Conservation (phyloP, 352 stramenopile species). For the Blastocystis sp. region DNA sequence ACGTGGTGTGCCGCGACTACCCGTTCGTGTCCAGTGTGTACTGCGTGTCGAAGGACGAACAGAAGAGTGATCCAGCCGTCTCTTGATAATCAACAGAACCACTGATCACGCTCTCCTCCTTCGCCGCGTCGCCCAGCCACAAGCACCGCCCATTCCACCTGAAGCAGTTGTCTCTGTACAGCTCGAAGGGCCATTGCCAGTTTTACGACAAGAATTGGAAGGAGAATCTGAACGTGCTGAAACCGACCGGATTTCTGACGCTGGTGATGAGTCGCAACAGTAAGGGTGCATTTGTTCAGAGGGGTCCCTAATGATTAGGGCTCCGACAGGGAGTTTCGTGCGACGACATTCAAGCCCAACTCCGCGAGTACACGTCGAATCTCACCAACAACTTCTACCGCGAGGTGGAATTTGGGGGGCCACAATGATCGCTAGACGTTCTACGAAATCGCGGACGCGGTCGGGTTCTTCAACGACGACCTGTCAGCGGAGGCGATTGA, state of each 20-base stretch:
- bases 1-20: constrained; percentile 65
- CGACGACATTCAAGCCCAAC: neutral
- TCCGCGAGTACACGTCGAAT: constrained; percentile 12
- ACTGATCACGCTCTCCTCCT: neutral
- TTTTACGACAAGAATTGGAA: constrained; percentile 65
- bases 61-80: neutral
- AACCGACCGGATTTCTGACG: constrained; percentile 44
- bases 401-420: neutral
- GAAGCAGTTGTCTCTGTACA: constrained; percentile 12
- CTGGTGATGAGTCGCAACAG: constrained; percentile 26
- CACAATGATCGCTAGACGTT: constrained; percentile 22
- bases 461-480: constrained; percentile 62
- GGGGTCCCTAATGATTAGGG: neutral
- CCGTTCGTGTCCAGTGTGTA: constrained; percentile 12
- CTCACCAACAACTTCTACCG: constrained; percentile 70
- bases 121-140: neutral
- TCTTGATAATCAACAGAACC: neutral
- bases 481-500: neutral
- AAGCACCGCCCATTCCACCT: neutral
- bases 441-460: constrained; percentile 44
- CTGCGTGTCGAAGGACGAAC: neutral
- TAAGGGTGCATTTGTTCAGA: neutral
- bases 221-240: constrained; percentile 53
- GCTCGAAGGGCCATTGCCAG: neutral
- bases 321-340: neutral